Base-by-base conservation (phyloP, 768 basidiomycete genomes). In the Leucocoprinus sp. region DNA sequence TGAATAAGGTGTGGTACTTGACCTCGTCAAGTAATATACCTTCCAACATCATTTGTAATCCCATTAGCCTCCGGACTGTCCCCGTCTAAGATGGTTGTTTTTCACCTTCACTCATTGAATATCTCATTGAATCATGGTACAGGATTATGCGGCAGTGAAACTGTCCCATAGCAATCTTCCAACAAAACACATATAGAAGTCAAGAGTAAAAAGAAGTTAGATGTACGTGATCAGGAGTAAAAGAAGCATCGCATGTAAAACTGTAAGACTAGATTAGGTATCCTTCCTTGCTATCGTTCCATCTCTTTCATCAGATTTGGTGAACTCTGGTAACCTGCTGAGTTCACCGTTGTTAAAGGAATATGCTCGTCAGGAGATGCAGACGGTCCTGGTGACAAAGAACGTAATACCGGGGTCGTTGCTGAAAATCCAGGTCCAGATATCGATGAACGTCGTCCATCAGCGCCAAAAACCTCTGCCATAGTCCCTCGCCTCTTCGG, bases 391-490 rank as follows among this genome's bases (percentile, higher is more conserved):
- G 36, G 36, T 17, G 44, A 28, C 14, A 37, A 14, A 5, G 44
- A 26, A 21, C 28, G 37, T 24, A 45, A 29, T 4, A 45, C 42
- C 11, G 42, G 33, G 8, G 28, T 29, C 11, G 22, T 33, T 14
- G 37, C 28, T 17, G 39, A 19, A 14, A 35, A 35, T 35, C 39
- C 33, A 19, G 39, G 15, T 9, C 5, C 14, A 1, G 34, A 14
- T 21, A 21, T 24, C 8, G 39, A 36, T 22, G 44, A 38, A 6
- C 44, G 18, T 12, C 22, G 5, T 15, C 33, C 39, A 15, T 43
- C 45, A 8, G 69, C 58, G 9, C 71, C 67, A 42, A 72, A 70
- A 9, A 68, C 68, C 45, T 66, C 52, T 3, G 62, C 66, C 29
- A 69, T 68, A 46, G 62, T 48, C 54, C 52, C 52, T 49, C 50